Conservation (phyloP, 345 rosid species). For the Alliaria petiolata region DNA sequence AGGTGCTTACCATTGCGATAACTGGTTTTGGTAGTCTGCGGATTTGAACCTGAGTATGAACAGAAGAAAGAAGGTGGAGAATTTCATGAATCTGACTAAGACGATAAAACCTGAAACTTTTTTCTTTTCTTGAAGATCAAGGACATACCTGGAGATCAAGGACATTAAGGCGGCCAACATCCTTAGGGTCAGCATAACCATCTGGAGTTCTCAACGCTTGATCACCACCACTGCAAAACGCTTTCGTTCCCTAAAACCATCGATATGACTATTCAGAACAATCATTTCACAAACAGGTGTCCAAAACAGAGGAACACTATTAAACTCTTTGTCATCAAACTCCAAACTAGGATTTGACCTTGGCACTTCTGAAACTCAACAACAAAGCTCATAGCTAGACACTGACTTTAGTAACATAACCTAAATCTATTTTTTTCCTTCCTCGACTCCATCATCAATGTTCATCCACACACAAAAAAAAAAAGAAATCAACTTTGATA, state of each 20-base stretch:
- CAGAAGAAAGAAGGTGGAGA: not conserved
- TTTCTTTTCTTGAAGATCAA: not conserved
- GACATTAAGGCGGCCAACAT: slow-evolving; percentile 72
- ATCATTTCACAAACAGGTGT: not conserved
- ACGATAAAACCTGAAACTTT: not conserved
- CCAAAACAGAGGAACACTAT: not conserved
- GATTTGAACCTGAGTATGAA: slow-evolving; percentile 62
- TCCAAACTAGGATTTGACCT: not conserved
- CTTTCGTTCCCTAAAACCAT: slow-evolving; percentile 67
- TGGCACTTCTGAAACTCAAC: not conserved
- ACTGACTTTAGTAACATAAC: not conserved
- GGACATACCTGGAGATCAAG: slow-evolving; percentile 75
- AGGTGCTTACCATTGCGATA: slow-evolving; percentile 75
- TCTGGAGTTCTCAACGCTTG: slow-evolving; percentile 67
- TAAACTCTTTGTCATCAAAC: not conserved
- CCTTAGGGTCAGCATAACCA: slow-evolving; percentile 75
- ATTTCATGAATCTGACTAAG: not conserved
- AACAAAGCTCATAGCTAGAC: not conserved
- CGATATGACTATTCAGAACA: slow-evolving; percentile 4
- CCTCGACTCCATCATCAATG: not conserved
- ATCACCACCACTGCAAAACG: slow-evolving; percentile 95
- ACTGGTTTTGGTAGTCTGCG: slow-evolving; percentile 95
- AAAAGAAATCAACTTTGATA: not conserved
- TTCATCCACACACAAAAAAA: not conserved
- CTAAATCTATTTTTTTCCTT: not conserved